Base-by-base conservation (phyloP, 1,139 yeast genomes). In the Yamadazyma trypodendri region DNA sequence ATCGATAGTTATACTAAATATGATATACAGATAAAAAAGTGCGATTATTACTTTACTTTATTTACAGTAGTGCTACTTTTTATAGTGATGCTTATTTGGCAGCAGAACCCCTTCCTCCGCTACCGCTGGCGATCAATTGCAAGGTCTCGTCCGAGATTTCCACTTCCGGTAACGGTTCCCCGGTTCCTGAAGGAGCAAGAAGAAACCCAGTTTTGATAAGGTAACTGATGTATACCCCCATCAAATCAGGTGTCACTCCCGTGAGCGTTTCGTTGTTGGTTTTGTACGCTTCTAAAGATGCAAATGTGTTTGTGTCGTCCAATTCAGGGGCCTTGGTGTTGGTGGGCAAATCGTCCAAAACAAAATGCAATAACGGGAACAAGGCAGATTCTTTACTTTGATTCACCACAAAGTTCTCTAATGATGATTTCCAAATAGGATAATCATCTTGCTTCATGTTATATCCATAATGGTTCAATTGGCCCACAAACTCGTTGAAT, bases 251-350 rank as follows among this genome's bases (percentile, higher is more conserved):
- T 38, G 79, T 79, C 11, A 89, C 84, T 32, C 97, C 97, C 42
- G 66, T 72, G 11, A 96, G 97, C 4, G 88, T 75, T 3, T 11
- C 11, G 16, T 16, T 17, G 23, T 22, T 24, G 4, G 69, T 63
- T 55, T 90, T 96, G 28, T 47, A 48, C 15, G 36, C 35, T 41
- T 63, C 66, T 55, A 92, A 77, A 0, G 94, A 76, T 20, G 59
- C 59, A 12, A 72, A 74, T 0, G 98, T 86, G 56, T 92, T 90
- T 4, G 75, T 41, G 51, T 92, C 98, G 56, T 89, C 96, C 50
- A 92, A 74, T 60, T 90, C 97, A 3, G 98, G 97, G 8, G 98
- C 97, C 61, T 83, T 85, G 33, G 97, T 86, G 57, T 81, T 83
- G 46, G 83, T 84, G 6, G 97, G 97, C 53, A 92, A 75, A 57